Evolutionary conservation across 2,329 filamentous ascomycete genomes (phyloP).

Genomic region (Fusarium incarnatum): DNA sequence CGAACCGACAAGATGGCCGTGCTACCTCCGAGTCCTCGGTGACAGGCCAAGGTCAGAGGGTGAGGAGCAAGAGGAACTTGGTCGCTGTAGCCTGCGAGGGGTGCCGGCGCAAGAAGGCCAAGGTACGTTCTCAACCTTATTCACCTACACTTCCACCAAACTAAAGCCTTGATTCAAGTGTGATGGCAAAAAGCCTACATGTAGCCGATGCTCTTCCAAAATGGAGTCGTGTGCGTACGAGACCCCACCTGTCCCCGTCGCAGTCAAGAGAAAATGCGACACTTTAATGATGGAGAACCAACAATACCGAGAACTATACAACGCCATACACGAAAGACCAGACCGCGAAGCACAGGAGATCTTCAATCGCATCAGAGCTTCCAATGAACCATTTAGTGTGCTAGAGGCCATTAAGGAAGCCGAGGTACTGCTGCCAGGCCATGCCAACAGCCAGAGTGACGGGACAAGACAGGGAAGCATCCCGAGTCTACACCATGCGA

Average conservation of each 20-base stretch:
- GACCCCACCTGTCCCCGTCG: neutral
- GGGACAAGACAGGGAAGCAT: neutral
- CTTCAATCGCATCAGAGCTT: slow-evolving; percentile 5
- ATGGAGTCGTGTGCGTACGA: slow-evolving; percentile 14
- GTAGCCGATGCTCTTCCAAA: slow-evolving; percentile 16
- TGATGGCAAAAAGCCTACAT: slow-evolving; percentile 15
- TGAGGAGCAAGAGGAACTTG: slow-evolving; percentile 1
- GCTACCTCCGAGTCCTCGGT: neutral
- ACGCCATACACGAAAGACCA: slow-evolving; percentile 11
- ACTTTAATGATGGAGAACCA: slow-evolving; percentile 14
- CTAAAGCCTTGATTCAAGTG: slow-evolving; percentile 4
- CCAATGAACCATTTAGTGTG: slow-evolving; percentile 5
- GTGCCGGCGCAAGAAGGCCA: slow-evolving; percentile 22
- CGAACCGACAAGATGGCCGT: neutral
- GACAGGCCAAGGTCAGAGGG: neutral
- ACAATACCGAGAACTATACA: slow-evolving; percentile 25
- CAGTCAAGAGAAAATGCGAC: slow-evolving; percentile 19
- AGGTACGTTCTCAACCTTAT: neutral
- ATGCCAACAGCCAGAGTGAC: neutral
- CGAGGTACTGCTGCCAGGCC: slow-evolving; percentile 1
- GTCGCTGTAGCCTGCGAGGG: slow-evolving; percentile 22
- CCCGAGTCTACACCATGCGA: neutral
- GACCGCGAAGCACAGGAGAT: slow-evolving; percentile 19
- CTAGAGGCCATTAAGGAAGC: slow-evolving; percentile 13
- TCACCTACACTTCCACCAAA: neutral